Conservation (phyloP, 2,329 filamentous ascomycete species). For the Claviceps lovelessii region DNA sequence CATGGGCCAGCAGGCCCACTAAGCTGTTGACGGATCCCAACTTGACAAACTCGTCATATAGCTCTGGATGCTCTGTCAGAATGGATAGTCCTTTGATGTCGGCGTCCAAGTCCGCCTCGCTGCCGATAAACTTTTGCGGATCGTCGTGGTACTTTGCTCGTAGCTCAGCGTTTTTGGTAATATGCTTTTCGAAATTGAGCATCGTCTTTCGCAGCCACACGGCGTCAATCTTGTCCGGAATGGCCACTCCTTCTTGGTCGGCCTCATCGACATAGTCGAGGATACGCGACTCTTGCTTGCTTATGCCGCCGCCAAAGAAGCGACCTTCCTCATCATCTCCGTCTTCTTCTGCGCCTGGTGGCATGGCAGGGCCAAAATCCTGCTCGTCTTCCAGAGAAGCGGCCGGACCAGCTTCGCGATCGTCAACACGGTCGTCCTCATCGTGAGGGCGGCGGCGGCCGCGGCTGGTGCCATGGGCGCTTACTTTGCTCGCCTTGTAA, state of each 20-base stretch:
- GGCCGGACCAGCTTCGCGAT: constrained; percentile 35
- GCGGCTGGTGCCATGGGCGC: constrained; percentile 29
- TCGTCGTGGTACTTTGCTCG: constrained; percentile 71
- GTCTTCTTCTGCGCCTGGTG: constrained; percentile 34
- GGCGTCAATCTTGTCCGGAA: constrained; percentile 63
- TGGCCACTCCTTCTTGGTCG: constrained; percentile 19
- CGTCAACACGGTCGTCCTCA: constrained; percentile 14
- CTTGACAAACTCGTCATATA: constrained; percentile 68
- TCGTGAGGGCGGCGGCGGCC: constrained; percentile 22
- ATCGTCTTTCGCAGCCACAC: constrained; percentile 73
- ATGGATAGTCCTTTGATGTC: constrained; percentile 80
- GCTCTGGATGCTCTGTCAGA: constrained; percentile 68
- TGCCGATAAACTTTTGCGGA: constrained; percentile 68
- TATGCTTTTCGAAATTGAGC: constrained; percentile 76
- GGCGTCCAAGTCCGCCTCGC: constrained; percentile 78
- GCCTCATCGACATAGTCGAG: constrained; percentile 69
- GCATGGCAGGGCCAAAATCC: constrained; percentile 30
- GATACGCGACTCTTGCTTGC: constrained; percentile 63
- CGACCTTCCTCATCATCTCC: constrained; percentile 77
- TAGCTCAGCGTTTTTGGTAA: constrained; percentile 79
- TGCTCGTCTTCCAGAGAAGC: constrained; percentile 33
- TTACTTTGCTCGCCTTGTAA: constrained; percentile 47
- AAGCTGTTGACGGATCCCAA: constrained; percentile 60
- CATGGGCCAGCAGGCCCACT: constrained; percentile 73
- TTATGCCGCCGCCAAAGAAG: constrained; percentile 90